phyloP scores from a whole-genome alignment of 2,329 filamentous ascomycete species.

The Zymoseptoria passerinii region DNA sequence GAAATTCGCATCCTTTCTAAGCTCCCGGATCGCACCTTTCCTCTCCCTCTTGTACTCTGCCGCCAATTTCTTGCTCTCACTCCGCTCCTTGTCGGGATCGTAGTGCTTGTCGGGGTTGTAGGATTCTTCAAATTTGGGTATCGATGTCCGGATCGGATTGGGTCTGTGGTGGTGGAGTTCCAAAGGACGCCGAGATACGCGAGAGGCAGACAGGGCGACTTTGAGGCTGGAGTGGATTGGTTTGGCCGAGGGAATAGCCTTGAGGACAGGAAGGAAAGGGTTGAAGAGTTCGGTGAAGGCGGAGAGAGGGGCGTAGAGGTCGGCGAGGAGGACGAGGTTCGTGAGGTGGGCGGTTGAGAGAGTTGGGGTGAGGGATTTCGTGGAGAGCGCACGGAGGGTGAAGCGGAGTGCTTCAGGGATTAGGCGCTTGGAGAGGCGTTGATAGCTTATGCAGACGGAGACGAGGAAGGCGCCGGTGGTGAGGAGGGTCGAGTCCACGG shows the following conservation, averaged over 20 bases:
- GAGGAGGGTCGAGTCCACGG: constrained; percentile 60
- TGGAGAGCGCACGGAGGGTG: constrained; percentile 59
- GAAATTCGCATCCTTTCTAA: constrained; percentile 92
- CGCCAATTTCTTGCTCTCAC: constrained; percentile 73
- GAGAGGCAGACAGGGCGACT: constrained; percentile 54
- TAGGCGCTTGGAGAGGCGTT: constrained; percentile 74
- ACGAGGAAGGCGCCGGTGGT: constrained; percentile 69
- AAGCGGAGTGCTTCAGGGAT: constrained; percentile 84
- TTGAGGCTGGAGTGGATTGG: constrained; percentile 53
- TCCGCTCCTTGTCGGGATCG: constrained; percentile 85
- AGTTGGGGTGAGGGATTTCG: constrained; percentile 29
- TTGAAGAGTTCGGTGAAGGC: constrained; percentile 73
- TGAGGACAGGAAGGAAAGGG: constrained; percentile 39
- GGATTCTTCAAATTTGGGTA: constrained; percentile 92
- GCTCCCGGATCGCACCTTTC: constrained; percentile 88
- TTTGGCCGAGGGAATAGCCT: constrained; percentile 22
- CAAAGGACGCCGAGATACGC: constrained; percentile 64
- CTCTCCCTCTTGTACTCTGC: constrained; percentile 89
- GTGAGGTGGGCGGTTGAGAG: constrained; percentile 48
- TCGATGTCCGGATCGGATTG: constrained; percentile 74
- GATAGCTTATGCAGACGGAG: constrained; percentile 73
- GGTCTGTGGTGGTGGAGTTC: constrained; percentile 84
- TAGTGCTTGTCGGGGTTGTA: constrained; percentile 97
- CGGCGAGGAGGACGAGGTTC: constrained; percentile 59
- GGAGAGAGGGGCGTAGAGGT: constrained; percentile 64